A percentile compares a stretch with the other conserved stretches of the same genome.
phyloP scores from a whole-genome alignment of 2,329 filamentous ascomycete species.

The Cercospora brassicicola region DNA sequence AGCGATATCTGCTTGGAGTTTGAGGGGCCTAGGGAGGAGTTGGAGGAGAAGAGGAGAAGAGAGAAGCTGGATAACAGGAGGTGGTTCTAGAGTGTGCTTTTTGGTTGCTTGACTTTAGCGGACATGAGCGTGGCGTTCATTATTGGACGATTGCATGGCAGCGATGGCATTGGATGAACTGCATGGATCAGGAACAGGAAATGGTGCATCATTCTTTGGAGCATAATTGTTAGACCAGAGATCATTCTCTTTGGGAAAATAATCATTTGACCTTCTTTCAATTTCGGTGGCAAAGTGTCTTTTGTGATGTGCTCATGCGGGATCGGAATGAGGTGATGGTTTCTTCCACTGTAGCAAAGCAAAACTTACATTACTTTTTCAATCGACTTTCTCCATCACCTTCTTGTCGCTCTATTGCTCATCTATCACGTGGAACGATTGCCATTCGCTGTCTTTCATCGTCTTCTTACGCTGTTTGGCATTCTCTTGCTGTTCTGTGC shows the following conservation, averaged over 20 bases:
- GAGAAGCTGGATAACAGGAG: slow-evolving; percentile 45
- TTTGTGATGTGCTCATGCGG: neutral
- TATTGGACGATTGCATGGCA: neutral
- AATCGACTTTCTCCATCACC: neutral
- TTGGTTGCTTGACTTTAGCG: neutral
- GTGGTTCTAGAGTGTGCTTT: slow-evolving; percentile 44
- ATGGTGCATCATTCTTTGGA: neutral
- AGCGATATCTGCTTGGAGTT: slow-evolving; percentile 44
- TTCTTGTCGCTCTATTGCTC: neutral
- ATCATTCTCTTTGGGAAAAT: neutral
- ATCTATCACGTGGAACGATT: neutral
- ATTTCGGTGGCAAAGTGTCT: neutral
- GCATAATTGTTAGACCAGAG: neutral
- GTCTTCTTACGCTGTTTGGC: neutral
- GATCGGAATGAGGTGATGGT: neutral
- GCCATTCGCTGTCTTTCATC: neutral
- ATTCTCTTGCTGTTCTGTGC: neutral
- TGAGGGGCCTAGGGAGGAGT: slow-evolving; percentile 48
- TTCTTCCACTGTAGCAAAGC: neutral
- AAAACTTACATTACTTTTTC: neutral
- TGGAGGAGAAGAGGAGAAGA: slow-evolving; percentile 44
- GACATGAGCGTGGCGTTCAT: neutral
- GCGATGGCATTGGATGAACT: neutral
- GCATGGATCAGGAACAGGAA: neutral
- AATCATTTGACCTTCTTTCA: neutral